Percentiles rank a stretch among this genome's conserved stretches.
Evolutionary conservation across 2,329 filamentous ascomycete genomes (phyloP).

Genomic region (Apiospora koreana): DNA sequence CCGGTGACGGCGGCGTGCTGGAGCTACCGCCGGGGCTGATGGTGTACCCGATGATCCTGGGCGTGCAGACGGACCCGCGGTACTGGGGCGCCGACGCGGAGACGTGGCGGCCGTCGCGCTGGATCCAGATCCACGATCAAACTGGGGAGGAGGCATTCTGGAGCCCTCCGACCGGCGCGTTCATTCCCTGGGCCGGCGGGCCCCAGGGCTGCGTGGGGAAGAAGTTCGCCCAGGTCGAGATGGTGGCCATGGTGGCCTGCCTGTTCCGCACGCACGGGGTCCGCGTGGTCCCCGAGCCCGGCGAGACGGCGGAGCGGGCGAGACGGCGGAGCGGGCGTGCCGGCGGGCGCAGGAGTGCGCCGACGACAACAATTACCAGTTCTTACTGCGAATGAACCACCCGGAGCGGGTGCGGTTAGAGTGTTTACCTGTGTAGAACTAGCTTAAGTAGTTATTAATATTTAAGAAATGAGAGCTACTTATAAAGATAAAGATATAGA

Average conservation of each 20-base stretch:
- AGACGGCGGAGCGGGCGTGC: too few relatives aligned
- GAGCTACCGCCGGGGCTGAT: constrained; percentile 11
- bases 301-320: too few relatives aligned
- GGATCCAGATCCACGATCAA: constrained; percentile 14
- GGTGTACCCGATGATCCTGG: constrained; percentile 20
- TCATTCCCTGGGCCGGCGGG: constrained; percentile 32
- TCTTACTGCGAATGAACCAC: too few relatives aligned
- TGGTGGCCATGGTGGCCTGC: constrained; percentile 29
- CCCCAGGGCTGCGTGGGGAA: constrained; percentile 30
- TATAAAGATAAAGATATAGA: too few relatives aligned
- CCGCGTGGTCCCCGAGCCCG: too few relatives aligned
- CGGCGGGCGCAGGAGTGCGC: constrained; percentile 19
- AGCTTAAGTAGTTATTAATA: too few relatives aligned
- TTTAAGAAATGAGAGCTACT: too few relatives aligned
- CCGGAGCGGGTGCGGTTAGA: too few relatives aligned
- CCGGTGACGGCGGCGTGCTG: too few relatives aligned
- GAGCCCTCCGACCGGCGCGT: constrained; percentile 19
- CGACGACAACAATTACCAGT: too few relatives aligned
- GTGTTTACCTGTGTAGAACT: too few relatives aligned
- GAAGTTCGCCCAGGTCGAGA: constrained; percentile 37
- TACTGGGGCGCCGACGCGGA: constrained; percentile 29
- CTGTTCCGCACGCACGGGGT: constrained; percentile 18
- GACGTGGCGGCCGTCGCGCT: constrained; percentile 27
- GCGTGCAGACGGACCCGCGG: constrained; percentile 27
- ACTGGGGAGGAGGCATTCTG: constrained; percentile 15